A percentile compares a stretch with the other conserved stretches of the same genome.
Evolutionary conservation across 345 rosid species (phyloP).

Genomic region (Gynandropsis gynandra): DNA sequence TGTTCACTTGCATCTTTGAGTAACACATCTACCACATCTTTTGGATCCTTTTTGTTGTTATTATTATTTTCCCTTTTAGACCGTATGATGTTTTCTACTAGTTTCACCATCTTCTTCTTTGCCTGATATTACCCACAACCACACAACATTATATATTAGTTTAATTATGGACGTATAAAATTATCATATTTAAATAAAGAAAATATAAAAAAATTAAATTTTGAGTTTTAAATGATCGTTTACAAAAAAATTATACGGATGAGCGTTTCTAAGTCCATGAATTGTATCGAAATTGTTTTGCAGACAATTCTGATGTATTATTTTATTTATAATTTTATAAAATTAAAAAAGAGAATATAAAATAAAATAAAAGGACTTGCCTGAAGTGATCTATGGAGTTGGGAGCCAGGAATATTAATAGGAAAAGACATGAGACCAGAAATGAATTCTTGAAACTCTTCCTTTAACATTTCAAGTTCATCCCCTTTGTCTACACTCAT

Average conservation of each 20-base stretch:
- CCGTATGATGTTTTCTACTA: slow-evolving; percentile 47
- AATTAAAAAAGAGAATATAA: background rate
- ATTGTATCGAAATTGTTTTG: too few relatives aligned
- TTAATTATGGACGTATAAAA: too few relatives aligned
- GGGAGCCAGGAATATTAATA: slow-evolving; percentile 75
- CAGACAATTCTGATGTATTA: too few relatives aligned
- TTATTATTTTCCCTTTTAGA: slow-evolving; percentile 36
- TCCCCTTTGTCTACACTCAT: slow-evolving; percentile 79
- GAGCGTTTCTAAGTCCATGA: too few relatives aligned
- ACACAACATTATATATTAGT: too few relatives aligned
- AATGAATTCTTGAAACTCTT: slow-evolving; percentile 75
- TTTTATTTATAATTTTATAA: too few relatives aligned
- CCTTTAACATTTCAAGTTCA: slow-evolving; percentile 60
- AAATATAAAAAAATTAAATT: too few relatives aligned
- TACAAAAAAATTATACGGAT: too few relatives aligned
- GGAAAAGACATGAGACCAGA: slow-evolving; percentile 92
- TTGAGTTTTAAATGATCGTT: too few relatives aligned
- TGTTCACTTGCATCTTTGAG: slow-evolving; percentile 48
- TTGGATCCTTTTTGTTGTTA: slow-evolving; percentile 23
- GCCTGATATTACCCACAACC: slow-evolving; percentile 36
- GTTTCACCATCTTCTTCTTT: slow-evolving; percentile 77
- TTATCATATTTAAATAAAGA: too few relatives aligned
- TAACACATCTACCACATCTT: slow-evolving; percentile 70
- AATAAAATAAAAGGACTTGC: slow-evolving; percentile 26
- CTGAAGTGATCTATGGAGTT: slow-evolving; percentile 82